Evolutionary conservation across 1,139 yeast genomes (phyloP), one percentile per base, ranked within the genome.

Genomic region (Taphrina communis): DNA sequence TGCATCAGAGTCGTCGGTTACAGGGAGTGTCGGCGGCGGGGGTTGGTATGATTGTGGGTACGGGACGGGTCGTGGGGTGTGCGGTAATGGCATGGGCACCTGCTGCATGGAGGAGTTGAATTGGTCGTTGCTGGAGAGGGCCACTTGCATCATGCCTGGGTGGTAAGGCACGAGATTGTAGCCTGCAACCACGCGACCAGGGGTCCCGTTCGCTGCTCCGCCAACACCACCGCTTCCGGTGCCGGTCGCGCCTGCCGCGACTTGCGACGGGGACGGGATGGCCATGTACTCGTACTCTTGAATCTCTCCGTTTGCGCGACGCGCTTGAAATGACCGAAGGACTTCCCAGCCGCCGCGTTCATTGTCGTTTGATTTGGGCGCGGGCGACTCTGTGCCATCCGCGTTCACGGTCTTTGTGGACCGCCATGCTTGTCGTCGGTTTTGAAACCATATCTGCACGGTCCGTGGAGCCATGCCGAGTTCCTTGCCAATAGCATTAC

Each of bases 381-480:
- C 17, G 44, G 62, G 38, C 11, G 31, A 31, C 17, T 31, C 59
- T 1, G 52, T 17, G 2, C 51, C 63, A 31, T 39, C 57, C 14
- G 48, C 56, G 21, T 56, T 55, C 4, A 53, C 11, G 12, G 42
- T 17, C 53, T 76, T 76, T 65, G 78, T 79, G 5, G 78, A 74
- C 42, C 78, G 70, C 78, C 79, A 78, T 31, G 78, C 78, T 70
- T 78, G 80, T 7, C 81, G 74, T 48, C 77, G 74, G 72, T 78
- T 78, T 70, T 78, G 81, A 70, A 78, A 78, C 81, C 81, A 78
- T 46, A 78, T 78, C 72, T 78, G 81, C 6, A 78, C 80, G 3
- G 80, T 77, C 35, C 81, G 72, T 6, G 80, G 80, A 1, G 80
- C 77, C 80, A 78, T 78, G n/a, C 78, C 78, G 19, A 78, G 76